A percentile compares a stretch with the other conserved stretches of the same genome.
Conservation (phyloP, 2,329 filamentous ascomycete genomes). For the Penicillium corylophilum region DNA sequence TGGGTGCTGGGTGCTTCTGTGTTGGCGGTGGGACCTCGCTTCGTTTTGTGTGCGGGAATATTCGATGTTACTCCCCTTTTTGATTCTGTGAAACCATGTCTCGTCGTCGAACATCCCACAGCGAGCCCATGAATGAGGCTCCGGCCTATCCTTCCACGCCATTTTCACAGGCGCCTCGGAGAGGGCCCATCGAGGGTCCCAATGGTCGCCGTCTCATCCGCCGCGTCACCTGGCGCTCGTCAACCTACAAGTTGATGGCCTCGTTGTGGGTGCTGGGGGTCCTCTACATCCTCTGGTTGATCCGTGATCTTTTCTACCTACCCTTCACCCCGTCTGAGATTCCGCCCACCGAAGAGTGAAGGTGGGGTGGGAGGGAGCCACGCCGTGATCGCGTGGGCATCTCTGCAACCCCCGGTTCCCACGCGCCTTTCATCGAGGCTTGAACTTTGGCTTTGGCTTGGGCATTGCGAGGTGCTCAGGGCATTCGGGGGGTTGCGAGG, state of each 20-base stretch:
- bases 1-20: constrained; percentile 1
- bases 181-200: constrained; percentile 43
- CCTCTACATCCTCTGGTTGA: constrained; percentile 43
- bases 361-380: no score
- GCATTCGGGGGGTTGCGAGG: no score
- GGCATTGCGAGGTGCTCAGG: neutral
- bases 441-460: neutral
- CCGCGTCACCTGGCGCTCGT: constrained; percentile 44
- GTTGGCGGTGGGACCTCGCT: constrained; percentile 10
- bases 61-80: neutral
- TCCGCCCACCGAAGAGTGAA: constrained; percentile 7
- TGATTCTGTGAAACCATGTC: constrained; percentile 29
- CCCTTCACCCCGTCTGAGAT: constrained; percentile 31
- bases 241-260: constrained; percentile 43
- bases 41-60: neutral
- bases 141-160: constrained; percentile 35
- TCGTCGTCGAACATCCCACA: constrained; percentile 39
- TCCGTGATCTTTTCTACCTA: constrained; percentile 40
- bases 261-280: constrained; percentile 42
- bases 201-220: constrained; percentile 40
- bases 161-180: constrained; percentile 27
- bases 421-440: no score
- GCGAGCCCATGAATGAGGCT: constrained; percentile 36
- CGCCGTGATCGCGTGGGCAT: neutral
- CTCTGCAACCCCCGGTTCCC: no score